phyloP scores from a whole-genome alignment of 2,329 filamentous ascomycete species.

The Aureobasidium musti region DNA sequence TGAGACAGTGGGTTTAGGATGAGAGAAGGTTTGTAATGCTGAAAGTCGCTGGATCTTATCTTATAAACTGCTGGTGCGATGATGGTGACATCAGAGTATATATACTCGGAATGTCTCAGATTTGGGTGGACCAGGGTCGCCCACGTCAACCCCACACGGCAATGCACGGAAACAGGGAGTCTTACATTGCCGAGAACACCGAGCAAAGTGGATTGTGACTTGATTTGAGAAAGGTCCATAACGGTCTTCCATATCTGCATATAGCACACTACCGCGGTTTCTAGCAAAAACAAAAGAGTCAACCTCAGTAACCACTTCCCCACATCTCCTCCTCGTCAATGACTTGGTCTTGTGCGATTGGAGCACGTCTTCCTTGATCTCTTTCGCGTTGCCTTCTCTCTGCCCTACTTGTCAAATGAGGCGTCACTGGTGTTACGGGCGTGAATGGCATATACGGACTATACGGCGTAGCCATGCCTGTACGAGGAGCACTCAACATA shows the following conservation, averaged over 20 bases:
- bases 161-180: background rate
- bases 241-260: background rate
- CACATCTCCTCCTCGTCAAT: constrained; percentile 65
- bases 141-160: background rate
- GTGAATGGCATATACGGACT: constrained; percentile 78
- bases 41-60: background rate
- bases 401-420: constrained; percentile 68
- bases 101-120: constrained; percentile 10
- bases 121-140: constrained; percentile 7
- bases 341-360: constrained; percentile 56
- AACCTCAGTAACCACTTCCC: constrained; percentile 41
- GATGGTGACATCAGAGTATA: constrained; percentile 18
- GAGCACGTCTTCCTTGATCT: constrained; percentile 64
- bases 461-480: constrained; percentile 68
- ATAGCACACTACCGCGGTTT: background rate
- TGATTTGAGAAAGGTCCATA: background rate
- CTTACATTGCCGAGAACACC: background rate
- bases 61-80: background rate
- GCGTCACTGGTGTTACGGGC: constrained; percentile 73
- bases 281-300: background rate
- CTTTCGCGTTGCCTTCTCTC: constrained; percentile 70
- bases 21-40: background rate
- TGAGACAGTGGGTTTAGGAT: background rate
- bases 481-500: constrained; percentile 49
- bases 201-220: background rate